Base-by-base conservation (phyloP, 1,284 basidiomycete species). In the Xerocomus cyaneibrunnescens region DNA sequence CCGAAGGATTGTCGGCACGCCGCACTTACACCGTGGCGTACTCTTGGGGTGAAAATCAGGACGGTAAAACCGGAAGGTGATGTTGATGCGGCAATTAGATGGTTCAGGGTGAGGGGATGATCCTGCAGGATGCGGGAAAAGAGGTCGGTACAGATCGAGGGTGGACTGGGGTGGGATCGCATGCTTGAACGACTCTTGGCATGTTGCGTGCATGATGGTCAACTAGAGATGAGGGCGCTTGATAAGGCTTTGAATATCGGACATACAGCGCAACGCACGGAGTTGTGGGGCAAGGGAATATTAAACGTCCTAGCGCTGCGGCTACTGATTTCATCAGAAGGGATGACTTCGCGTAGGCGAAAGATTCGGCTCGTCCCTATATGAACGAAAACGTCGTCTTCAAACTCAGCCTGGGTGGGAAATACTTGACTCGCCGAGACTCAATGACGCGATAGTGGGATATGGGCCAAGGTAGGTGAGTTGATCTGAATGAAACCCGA, bases 381-480 rank as follows among this genome's bases (percentile, higher is more conserved):
- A 49, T 14, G 54, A 38, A 59, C 5, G 17, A 43, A 50, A 9
- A 34, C 27, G n/a, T 59, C 54, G 38, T 23, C 16, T 48, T 44
- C 44, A 39, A 32, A 42, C 28, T 47, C 35, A 21, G 17, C 6
- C 12, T 28, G 5, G 7, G n/a, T 27, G 25, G 14, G 32, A 35
- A 30, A 41, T 52, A 38, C 54, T 50, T 7, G 30, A 67, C 75
- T 57, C 68, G 79, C 94, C 94, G n/a, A 98, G 81, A 57, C 92
- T 94, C 37, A 98, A 71, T 7, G 92, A 94, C 8, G 94, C 94
- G 60, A 98, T 97, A 0, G 94, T 96, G 1, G 92, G 84, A 67
- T 89, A 94, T 6, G 94, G 94, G 2, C 94, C 94, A 12, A 97
- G 78, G 71, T 92, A 88, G 35, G 86, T 88, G 45, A 81, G 66